Evolutionary conservation across 139 green algal species (phyloP).

Genomic region (Nannochloris sp.): DNA sequence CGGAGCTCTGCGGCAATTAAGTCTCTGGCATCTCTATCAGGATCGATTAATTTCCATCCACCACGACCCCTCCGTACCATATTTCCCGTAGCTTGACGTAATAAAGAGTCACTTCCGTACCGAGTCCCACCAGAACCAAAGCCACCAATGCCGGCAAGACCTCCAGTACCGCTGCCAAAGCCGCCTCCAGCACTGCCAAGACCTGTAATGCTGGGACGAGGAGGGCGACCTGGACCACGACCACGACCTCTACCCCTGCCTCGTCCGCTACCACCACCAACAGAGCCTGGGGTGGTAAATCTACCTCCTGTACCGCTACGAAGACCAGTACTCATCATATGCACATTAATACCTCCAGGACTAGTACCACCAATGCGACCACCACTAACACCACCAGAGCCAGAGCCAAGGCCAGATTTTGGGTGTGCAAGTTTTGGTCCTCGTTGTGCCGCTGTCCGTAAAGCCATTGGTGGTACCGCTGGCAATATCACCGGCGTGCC

Average conservation of each 20-base stretch:
- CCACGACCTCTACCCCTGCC: neutral
- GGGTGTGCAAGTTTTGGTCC: neutral
- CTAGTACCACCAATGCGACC: too few relatives aligned
- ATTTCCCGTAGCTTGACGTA: neutral
- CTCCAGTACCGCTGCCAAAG: neutral
- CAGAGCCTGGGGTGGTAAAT: too few relatives aligned
- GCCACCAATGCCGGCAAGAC: too few relatives aligned
- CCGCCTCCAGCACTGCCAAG: neutral
- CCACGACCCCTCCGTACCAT: neutral
- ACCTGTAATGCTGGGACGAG: neutral
- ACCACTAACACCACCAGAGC: too few relatives aligned
- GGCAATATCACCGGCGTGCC: neutral
- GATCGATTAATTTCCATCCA: neutral
- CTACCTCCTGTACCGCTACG: too few relatives aligned
- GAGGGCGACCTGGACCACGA: neutral
- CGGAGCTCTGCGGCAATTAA: constrained; percentile 15
- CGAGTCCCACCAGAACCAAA: too few relatives aligned
- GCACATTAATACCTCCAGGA: too few relatives aligned
- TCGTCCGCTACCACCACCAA: too few relatives aligned
- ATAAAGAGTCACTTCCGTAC: neutral
- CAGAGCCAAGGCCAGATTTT: too few relatives aligned
- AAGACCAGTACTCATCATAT: too few relatives aligned
- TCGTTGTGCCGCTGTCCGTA: neutral
- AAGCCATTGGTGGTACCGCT: neutral
- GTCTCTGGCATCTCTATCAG: constrained; percentile 12